A percentile compares a stretch with the other conserved stretches of the same genome.
phyloP scores from a whole-genome alignment of 1,139 yeast species.

The Pichia cactophila region DNA sequence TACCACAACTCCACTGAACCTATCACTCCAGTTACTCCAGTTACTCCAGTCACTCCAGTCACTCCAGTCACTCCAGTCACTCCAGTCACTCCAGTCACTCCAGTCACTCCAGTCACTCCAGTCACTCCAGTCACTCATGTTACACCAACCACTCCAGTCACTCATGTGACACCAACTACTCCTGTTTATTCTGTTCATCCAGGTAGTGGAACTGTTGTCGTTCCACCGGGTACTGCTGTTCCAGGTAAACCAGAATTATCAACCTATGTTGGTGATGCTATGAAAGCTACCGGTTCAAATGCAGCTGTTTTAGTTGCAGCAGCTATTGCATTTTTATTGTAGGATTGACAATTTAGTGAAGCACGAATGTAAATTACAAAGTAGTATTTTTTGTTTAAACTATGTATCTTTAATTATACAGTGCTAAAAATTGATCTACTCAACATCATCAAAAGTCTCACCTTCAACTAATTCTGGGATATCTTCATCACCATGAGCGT shows the following conservation, averaged over 20 bases:
- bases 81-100: not conserved
- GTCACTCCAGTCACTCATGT: not conserved
- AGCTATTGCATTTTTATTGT: constrained; percentile 6
- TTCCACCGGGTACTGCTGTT: not conserved
- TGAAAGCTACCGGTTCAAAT: not conserved
- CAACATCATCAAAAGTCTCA: constrained; percentile 69
- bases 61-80: no score
- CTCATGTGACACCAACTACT: not conserved
- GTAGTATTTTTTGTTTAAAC: not conserved
- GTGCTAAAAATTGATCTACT: constrained; percentile 8
- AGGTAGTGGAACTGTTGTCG: not conserved
- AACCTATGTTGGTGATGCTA: constrained; percentile 5
- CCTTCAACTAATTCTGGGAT: constrained; percentile 95
- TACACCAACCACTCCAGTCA: not conserved
- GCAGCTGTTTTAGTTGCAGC: constrained; percentile 3
- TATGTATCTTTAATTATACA: not conserved
- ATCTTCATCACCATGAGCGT: constrained; percentile 40
- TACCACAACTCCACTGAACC: not conserved
- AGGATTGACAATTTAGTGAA: not conserved
- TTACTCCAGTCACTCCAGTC: not conserved
- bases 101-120: not conserved
- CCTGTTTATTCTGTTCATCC: not conserved
- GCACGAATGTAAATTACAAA: not conserved
- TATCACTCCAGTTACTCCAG: not conserved
- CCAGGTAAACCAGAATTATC: not conserved